Base-by-base conservation (phyloP, 139 green algal genomes). In the Chlorokybus atmophyticus region DNA sequence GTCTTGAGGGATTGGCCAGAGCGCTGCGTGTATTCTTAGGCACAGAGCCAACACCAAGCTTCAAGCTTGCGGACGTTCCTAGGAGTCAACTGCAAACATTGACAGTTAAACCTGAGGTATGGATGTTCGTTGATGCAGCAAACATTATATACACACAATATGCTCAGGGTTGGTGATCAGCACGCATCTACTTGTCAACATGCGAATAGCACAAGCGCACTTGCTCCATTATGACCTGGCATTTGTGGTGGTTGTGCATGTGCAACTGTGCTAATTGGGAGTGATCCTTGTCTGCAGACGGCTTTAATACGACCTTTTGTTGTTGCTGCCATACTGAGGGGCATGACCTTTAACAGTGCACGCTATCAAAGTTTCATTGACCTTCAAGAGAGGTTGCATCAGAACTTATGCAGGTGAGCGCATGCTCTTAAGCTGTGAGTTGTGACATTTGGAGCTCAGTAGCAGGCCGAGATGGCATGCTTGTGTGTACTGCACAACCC, bases 341-440 rank as follows among this genome's bases (percentile, higher is more conserved):
- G 85, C 23, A 63, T 98, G 5, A 82, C 32, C 2, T 88, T 99
- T 60, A 82, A 94, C 52, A 27, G 76, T 17, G 61, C 62, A 3
- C 70, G 83, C 25, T 99, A 98, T 78, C 74, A 78, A 54, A 86
- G 70, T 47, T 97, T 99, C 81, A 98, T 99, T 55, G 92, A 99
- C 68, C 75, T 98, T 38, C 85, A 89, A 67, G 92, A 99, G 74
- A 94, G 95, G 70, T 79, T 99, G 67, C 92, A 99, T 68, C 84
- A 94, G 68, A 99, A 97, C 75, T 74, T 99, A 29, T 98, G 90
- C 74, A 28, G 62, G 62, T 70, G 24, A 51, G 35, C 14, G 35
- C n/a, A n/a, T n/a, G n/a, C n/a, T n/a, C n/a, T n/a, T n/a, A n/a
- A n/a, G n/a, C n/a, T n/a, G n/a, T n/a, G n/a, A n/a, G n/a, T n/a